Conservation (phyloP, 2,329 filamentous ascomycete species). For the Phyllosticta capitalensis region DNA sequence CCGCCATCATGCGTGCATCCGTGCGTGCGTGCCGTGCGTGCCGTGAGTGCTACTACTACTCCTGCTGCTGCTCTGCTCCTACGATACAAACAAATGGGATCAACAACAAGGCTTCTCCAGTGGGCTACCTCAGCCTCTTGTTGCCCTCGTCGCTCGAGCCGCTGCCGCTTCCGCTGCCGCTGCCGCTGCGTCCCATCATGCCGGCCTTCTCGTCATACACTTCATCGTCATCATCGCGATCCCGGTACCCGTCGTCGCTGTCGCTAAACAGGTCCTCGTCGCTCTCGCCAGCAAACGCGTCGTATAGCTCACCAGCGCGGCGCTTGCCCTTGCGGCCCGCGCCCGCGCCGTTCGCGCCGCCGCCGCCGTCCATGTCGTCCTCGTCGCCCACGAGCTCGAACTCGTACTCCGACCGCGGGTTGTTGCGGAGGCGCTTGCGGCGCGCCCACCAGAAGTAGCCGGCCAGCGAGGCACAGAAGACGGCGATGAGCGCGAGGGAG, state of each 20-base stretch:
- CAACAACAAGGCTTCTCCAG: neutral
- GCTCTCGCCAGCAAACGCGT: slow-evolving; percentile 91
- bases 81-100: neutral
- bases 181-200: slow-evolving; percentile 1
- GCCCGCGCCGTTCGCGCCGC: slow-evolving; percentile 33
- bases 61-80: too few species aligned
- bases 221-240: slow-evolving; percentile 8
- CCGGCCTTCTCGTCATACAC: slow-evolving; percentile 18
- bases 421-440: slow-evolving; percentile 64
- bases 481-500: slow-evolving; percentile 68
- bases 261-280: slow-evolving; percentile 56
- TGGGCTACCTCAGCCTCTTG: neutral
- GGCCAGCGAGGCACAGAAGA: slow-evolving; percentile 75
- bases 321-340: slow-evolving; percentile 37
- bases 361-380: slow-evolving; percentile 37
- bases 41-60: too few species aligned
- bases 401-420: slow-evolving; percentile 74
- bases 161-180: neutral
- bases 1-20: neutral
- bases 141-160: neutral
- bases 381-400: slow-evolving; percentile 89
- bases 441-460: slow-evolving; percentile 73
- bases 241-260: slow-evolving; percentile 23
- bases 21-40: too few species aligned
- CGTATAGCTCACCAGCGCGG: slow-evolving; percentile 84